Conservation (phyloP, 176 grass and related monocot genomes). For the Tillandsia leiboldiana region DNA sequence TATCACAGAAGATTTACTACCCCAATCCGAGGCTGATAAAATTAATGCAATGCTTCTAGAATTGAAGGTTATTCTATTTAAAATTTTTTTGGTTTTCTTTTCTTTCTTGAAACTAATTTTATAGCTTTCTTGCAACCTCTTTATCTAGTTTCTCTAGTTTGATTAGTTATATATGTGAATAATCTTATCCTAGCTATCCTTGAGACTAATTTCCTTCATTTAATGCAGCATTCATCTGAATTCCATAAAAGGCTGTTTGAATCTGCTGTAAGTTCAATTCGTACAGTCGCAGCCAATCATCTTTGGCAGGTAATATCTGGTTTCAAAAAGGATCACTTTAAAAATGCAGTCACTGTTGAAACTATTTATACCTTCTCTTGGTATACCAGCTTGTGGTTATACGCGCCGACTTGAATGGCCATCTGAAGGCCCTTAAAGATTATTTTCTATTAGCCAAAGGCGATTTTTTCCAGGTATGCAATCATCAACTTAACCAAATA, state of each 20-base stretch:
- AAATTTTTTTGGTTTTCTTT: neutral
- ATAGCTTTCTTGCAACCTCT: constrained; percentile 14
- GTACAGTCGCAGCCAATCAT: constrained; percentile 88
- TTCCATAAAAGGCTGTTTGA: constrained; percentile 95
- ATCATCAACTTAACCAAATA: neutral
- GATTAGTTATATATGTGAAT: constrained; percentile 4
- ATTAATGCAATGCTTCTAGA: constrained; percentile 88
- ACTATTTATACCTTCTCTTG: constrained; percentile 14
- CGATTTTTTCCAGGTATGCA: constrained; percentile 93
- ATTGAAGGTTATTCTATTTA: constrained; percentile 50
- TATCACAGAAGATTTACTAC: constrained; percentile 74
- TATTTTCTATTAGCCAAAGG: constrained; percentile 99
- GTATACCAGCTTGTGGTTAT: constrained; percentile 87
- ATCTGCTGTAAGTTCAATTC: constrained; percentile 84
- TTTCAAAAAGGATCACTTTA: neutral
- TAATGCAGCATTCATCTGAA: constrained; percentile 78
- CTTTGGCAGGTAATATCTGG: constrained; percentile 68
- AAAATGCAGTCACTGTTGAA: neutral
- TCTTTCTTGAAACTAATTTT: constrained; percentile 1
- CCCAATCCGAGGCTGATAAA: constrained; percentile 84
- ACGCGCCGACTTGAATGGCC: constrained; percentile 89
- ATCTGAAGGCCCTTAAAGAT: constrained; percentile 94
- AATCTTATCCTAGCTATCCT: constrained; percentile 4
- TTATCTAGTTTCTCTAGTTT: constrained; percentile 2
- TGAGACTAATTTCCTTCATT: constrained; percentile 15